Evolutionary conservation across 371 early-diverging fungal species (phyloP).

Genomic region (Rhizomucor miehei): DNA sequence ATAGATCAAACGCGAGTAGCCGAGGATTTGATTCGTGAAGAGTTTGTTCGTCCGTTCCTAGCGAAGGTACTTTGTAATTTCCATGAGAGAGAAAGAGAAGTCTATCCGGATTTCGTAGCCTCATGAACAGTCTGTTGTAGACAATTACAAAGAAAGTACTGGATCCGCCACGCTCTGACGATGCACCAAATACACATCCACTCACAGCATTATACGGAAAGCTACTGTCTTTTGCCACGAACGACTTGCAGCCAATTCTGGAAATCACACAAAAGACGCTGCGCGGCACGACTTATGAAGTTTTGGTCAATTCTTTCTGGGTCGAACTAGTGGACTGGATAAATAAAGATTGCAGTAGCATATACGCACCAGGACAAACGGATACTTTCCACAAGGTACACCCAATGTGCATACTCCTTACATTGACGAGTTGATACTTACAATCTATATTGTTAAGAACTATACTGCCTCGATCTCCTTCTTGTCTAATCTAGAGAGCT

Average conservation of each 20-base stretch:
- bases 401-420: not conserved
- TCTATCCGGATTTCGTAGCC: no score
- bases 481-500: constrained; percentile 53
- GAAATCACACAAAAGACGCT: constrained; percentile 63
- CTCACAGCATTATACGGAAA: constrained; percentile 56
- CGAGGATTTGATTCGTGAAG: constrained; percentile 58
- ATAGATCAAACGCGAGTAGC: constrained; percentile 76
- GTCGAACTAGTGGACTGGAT: constrained; percentile 50
- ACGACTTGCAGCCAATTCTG: constrained; percentile 51
- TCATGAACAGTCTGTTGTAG: constrained; percentile 11
- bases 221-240: constrained; percentile 54
- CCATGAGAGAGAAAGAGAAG: not conserved
- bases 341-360: constrained; percentile 45
- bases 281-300: constrained; percentile 65
- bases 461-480: constrained; percentile 66
- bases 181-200: constrained; percentile 21
- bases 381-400: constrained; percentile 68
- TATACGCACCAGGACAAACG: constrained; percentile 73
- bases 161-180: constrained; percentile 5
- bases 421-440: not conserved
- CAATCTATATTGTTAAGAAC: constrained; percentile 42
- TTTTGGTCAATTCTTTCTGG: constrained; percentile 71
- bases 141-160: constrained; percentile 30
- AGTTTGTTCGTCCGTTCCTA: constrained; percentile 57
- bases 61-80: constrained; percentile 34